Conservation (phyloP, 2,329 filamentous ascomycete genomes). For the Aaosphaeria arxii region DNA sequence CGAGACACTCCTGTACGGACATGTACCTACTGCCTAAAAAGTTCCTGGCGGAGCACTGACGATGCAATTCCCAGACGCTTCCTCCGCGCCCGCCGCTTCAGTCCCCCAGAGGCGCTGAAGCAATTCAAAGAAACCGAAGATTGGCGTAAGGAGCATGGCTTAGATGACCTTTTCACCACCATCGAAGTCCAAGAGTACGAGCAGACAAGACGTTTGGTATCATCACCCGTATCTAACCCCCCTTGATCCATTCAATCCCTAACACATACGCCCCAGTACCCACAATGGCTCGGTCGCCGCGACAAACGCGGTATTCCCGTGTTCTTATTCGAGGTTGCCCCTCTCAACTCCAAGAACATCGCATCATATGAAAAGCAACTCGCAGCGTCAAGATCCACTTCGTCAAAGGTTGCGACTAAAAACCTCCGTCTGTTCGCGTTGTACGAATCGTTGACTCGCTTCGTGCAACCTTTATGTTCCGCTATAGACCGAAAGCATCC, state of each 20-base stretch:
- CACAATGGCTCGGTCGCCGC: conserved; percentile 89
- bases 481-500: conserved; percentile 71
- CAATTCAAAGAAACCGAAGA: conserved; percentile 89
- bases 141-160: conserved; percentile 77
- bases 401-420: conserved; percentile 67
- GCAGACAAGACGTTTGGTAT: conserved; percentile 69
- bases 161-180: conserved; percentile 77
- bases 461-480: conserved; percentile 81
- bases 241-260: conserved; percentile 5
- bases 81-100: conserved; percentile 79
- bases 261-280: conserved; percentile 59
- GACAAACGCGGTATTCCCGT: conserved; percentile 89
- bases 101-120: conserved; percentile 69
- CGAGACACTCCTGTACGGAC: conserved; percentile 64
- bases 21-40: background rate
- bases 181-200: conserved; percentile 86
- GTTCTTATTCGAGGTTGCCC: conserved; percentile 84
- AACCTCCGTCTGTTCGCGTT: conserved; percentile 85
- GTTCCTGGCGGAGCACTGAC: conserved; percentile 14
- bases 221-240: background rate
- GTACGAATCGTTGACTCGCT: conserved; percentile 88
- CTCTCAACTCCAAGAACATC: conserved; percentile 80
- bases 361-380: conserved; percentile 69
- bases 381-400: conserved; percentile 54
- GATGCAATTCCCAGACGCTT: conserved; percentile 61